phyloP scores from a whole-genome alignment of 306 rosid genomes.

The Trifolium dubium region DNA sequence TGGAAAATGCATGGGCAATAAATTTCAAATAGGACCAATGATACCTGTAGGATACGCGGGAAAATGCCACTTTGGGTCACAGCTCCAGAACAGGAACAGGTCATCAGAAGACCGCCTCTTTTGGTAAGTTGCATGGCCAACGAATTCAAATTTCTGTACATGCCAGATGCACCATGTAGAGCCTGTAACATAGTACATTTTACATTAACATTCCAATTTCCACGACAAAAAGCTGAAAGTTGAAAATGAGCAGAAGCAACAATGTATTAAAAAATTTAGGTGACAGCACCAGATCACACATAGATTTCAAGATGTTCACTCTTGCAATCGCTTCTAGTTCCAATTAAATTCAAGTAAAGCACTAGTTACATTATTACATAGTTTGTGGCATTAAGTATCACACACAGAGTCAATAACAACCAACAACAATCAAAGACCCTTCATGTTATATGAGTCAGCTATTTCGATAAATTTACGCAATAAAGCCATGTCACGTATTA shows the following conservation, averaged over 20 bases:
- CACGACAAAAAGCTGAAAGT: conserved; percentile 11
- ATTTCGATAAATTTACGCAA: too few relatives aligned
- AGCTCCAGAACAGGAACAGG: conserved; percentile 95
- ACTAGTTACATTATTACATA: background rate
- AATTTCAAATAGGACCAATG: conserved; percentile 17
- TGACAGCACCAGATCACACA: conserved; percentile 15
- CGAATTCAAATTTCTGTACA: conserved; percentile 88
- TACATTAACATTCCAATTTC: conserved; percentile 10
- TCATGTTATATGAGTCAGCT: background rate
- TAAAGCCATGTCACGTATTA: too few relatives aligned
- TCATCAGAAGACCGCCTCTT: conserved; percentile 92
- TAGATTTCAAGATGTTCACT: conserved; percentile 18
- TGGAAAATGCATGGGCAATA: background rate
- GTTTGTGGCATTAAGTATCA: background rate
- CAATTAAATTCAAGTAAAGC: background rate
- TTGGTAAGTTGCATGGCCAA: conserved; percentile 85
- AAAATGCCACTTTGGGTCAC: conserved; percentile 86
- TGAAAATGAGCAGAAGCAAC: conserved; percentile 24
- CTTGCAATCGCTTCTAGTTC: background rate
- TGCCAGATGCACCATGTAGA: conserved; percentile 79
- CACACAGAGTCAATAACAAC: background rate
- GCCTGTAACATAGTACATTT: conserved; percentile 53
- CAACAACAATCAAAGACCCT: background rate
- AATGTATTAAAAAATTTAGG: background rate
- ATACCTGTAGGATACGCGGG: conserved; percentile 80